A percentile compares a stretch with the other conserved stretches of the same genome.
These are phyloP conservation scores for Betula pendula DNA, from an alignment of 306 rosid species.

Conservation along the genomic window DNA sequence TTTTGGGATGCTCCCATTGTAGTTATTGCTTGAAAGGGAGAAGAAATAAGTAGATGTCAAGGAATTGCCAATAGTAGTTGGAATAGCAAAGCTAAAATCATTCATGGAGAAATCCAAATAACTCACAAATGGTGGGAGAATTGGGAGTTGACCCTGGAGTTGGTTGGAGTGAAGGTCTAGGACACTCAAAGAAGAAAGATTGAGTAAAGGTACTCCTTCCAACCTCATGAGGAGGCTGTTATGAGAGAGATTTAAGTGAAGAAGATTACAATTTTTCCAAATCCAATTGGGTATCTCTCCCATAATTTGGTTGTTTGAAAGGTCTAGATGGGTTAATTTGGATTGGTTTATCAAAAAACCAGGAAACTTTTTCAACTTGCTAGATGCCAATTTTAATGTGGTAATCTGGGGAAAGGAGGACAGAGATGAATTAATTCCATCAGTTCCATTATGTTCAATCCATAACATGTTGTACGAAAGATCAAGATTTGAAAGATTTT, in stretches of 20 bases:
- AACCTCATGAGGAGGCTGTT: neutral
- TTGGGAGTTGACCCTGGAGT: conserved; percentile 23
- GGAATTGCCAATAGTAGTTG: neutral
- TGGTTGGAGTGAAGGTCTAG: conserved; percentile 45
- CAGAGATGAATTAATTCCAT: too few species aligned
- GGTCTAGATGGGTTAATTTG: neutral
- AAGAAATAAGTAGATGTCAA: fast-evolving
- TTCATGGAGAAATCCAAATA: conserved; percentile 35
- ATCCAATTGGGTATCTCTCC: conserved; percentile 38
- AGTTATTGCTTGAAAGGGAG: conserved; percentile 34
- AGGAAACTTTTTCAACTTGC: conserved; percentile 12
- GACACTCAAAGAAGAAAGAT: neutral
- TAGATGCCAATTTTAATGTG: conserved; percentile 25
- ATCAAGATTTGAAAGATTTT: conserved; percentile 12
- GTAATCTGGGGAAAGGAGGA: conserved; percentile 2
- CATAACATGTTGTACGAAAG: conserved; percentile 26
- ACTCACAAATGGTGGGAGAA: neutral
- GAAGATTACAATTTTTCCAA: conserved; percentile 1
- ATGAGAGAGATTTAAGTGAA: neutral
- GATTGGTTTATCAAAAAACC: conserved; percentile 22
- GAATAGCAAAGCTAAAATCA: conserved; percentile 24
- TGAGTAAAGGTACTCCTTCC: neutral
- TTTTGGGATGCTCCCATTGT: conserved; percentile 10
- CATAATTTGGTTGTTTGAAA: conserved; percentile 34
- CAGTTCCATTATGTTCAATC: neutral